Evolutionary conservation across 371 early-diverging fungal genomes (phyloP).

Genomic region (Mucor plumbeus): DNA sequence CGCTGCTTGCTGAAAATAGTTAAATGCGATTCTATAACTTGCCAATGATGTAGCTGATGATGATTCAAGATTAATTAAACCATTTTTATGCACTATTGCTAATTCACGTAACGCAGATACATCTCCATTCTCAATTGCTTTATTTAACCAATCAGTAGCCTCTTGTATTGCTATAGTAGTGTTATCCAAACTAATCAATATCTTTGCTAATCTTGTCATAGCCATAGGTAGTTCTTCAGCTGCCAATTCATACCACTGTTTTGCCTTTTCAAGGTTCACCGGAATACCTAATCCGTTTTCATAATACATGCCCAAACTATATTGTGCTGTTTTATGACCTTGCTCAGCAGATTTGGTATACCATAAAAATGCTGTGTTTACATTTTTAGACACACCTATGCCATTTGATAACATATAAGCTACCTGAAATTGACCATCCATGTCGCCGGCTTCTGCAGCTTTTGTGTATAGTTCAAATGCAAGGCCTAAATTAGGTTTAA

Average conservation of each 20-base stretch:
- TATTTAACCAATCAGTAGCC: constrained; percentile 24
- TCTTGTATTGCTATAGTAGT: constrained; percentile 13
- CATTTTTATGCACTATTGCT: constrained; percentile 28
- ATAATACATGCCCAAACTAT: constrained; percentile 51
- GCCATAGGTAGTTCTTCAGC: constrained; percentile 38
- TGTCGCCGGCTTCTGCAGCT: constrained; percentile 35
- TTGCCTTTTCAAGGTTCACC: constrained; percentile 36
- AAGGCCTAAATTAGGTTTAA: constrained; percentile 13
- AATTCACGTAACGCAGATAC: constrained; percentile 30
- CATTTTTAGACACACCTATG: constrained; percentile 24
- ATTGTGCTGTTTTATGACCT: constrained; percentile 48
- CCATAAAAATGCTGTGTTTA: constrained; percentile 51
- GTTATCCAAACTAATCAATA: constrained; percentile 18
- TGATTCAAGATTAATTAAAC: constrained; percentile 19
- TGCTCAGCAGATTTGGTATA: constrained; percentile 53
- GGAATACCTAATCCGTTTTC: constrained; percentile 43
- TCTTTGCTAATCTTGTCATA: constrained; percentile 37
- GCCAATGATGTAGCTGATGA: background rate
- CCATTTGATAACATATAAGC: constrained; percentile 49
- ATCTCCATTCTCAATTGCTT: constrained; percentile 25
- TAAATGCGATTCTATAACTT: constrained; percentile 32
- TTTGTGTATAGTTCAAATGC: constrained; percentile 38
- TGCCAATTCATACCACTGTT: constrained; percentile 41
- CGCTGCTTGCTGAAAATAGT: constrained; percentile 55
- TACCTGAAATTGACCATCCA: constrained; percentile 38